phyloP scores from a whole-genome alignment of 257 asterid genomes.

The Solanum pimpinellifolium region DNA sequence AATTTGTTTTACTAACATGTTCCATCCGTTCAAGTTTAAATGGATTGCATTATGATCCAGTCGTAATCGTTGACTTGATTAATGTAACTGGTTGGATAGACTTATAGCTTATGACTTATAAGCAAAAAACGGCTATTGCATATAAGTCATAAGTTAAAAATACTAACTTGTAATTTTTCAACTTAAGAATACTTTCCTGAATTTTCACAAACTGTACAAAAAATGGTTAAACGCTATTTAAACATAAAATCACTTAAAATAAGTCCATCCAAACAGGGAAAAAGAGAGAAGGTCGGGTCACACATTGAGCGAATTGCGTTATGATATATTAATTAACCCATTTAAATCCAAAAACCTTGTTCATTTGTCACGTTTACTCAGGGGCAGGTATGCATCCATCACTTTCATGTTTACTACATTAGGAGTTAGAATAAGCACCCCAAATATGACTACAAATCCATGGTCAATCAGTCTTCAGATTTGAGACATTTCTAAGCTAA shows the following conservation, averaged over 20 bases:
- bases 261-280: neutral
- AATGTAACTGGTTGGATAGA: neutral
- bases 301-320: neutral
- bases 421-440: neutral
- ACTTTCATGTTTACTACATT: neutral
- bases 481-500: neutral
- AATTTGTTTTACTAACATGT: neutral
- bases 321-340: neutral
- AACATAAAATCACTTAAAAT: neutral
- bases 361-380: neutral
- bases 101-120: neutral
- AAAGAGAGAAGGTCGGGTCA: neutral
- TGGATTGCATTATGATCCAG: neutral
- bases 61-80: neutral
- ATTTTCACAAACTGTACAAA: neutral
- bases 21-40: neutral
- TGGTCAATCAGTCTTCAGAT: neutral
- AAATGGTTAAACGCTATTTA: neutral
- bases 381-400: neutral
- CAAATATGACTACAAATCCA: neutral
- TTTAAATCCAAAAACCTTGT: neutral
- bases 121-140: neutral
- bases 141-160: neutral
- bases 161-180: neutral
- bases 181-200: neutral